Percentiles rank a stretch among this genome's conserved stretches.
These are phyloP conservation scores for Raffaelea arxii DNA, from an alignment of 2,329 filamentous ascomycete genomes.

Conservation along the genomic window DNA sequence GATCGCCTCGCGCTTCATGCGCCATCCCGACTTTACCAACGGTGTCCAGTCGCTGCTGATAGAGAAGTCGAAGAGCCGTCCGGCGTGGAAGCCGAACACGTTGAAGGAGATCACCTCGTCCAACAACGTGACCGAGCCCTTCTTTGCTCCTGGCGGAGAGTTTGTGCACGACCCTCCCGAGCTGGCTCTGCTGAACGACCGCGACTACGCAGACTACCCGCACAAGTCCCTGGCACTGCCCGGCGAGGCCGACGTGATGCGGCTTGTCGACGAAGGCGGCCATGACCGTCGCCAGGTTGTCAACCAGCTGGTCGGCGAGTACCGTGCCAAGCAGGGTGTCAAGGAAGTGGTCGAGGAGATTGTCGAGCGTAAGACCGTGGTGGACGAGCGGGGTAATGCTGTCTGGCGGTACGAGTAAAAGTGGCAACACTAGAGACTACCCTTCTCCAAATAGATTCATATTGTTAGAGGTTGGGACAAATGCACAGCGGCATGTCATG, in stretches of 20 bases:
- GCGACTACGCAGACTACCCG: constrained; percentile 66
- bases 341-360: constrained; percentile 60
- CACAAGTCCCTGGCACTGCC: constrained; percentile 63
- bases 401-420: constrained; percentile 17
- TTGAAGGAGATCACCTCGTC: constrained; percentile 55
- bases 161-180: constrained; percentile 23
- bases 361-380: constrained; percentile 49
- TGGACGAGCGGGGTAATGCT: constrained; percentile 15
- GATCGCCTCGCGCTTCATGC: constrained; percentile 84
- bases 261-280: constrained; percentile 28
- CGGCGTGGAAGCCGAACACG: constrained; percentile 66
- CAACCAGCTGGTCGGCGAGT: constrained; percentile 48
- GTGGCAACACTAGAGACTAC: not conserved
- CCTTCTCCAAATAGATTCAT: not conserved
- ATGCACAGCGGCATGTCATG: too few species aligned
- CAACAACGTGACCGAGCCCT: constrained; percentile 49
- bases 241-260: constrained; percentile 51
- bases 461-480: not conserved
- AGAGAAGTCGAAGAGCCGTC: constrained; percentile 47
- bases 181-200: constrained; percentile 52
- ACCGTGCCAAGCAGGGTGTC: constrained; percentile 59
- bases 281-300: constrained; percentile 49
- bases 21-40: constrained; percentile 80
- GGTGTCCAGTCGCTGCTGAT: constrained; percentile 78
- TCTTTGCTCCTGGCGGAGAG: constrained; percentile 49